Evolutionary conservation across 169 alveolate species (phyloP).

Genomic region (Plasmodium knowlesi): DNA sequence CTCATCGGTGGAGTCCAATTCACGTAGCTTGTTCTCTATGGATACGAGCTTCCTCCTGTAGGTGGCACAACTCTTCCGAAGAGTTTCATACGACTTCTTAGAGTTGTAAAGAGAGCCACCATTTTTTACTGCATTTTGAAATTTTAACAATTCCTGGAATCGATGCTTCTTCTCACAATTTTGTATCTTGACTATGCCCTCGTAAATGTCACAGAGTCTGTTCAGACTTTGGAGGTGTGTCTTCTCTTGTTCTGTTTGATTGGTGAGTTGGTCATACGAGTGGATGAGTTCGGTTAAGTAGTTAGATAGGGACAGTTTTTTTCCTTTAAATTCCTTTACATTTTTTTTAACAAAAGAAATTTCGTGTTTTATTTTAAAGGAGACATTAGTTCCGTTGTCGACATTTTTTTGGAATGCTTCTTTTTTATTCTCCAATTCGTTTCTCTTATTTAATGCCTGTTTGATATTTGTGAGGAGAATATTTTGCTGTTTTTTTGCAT

Average conservation of each 20-base stretch:
- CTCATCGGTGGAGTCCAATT: conserved; percentile 7
- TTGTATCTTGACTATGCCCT: conserved; percentile 23
- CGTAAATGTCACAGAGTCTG: conserved; percentile 7
- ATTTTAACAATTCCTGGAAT: conserved; percentile 68
- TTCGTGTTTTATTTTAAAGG: conserved; percentile 70
- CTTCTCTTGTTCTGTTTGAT: conserved; percentile 12
- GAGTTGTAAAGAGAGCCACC: not conserved
- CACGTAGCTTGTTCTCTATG: conserved; percentile 20
- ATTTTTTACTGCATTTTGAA: conserved; percentile 70
- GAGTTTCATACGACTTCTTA: conserved; percentile 14
- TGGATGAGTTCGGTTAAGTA: conserved; percentile 20
- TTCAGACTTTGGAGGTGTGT: not conserved
- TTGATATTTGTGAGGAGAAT: conserved; percentile 44
- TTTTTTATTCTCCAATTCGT: conserved; percentile 65
- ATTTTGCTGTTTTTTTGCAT: conserved; percentile 67
- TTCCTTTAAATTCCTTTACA: conserved; percentile 9
- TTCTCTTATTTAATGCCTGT: conserved; percentile 70
- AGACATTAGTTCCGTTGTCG: conserved; percentile 69
- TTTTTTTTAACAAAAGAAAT: conserved; percentile 57
- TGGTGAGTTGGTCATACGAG: conserved; percentile 12
- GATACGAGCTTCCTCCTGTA: conserved; percentile 19
- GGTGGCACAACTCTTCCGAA: conserved; percentile 40
- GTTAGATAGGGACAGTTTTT: conserved; percentile 6
- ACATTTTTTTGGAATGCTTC: conserved; percentile 63
- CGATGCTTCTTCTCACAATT: conserved; percentile 67